Conservation (phyloP, 2,329 filamentous ascomycete species). For the Talaromyces marneffei region DNA sequence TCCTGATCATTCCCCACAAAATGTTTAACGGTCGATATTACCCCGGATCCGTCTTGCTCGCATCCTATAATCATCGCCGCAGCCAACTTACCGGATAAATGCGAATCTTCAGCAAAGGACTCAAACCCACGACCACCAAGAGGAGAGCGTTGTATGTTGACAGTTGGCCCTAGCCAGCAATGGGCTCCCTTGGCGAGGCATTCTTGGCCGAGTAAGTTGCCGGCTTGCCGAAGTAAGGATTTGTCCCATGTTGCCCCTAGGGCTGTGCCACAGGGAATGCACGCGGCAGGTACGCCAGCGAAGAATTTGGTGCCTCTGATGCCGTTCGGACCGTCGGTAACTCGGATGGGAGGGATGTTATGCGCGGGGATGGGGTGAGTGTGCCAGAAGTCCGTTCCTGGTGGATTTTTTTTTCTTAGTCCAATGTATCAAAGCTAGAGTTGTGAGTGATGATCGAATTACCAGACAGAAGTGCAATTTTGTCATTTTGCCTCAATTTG, state of each 20-base stretch:
- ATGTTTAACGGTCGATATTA: constrained; percentile 68
- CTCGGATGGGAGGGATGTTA: constrained; percentile 59
- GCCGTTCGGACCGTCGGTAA: constrained; percentile 65
- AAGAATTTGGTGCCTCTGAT: constrained; percentile 65
- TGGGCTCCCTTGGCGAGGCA: constrained; percentile 66
- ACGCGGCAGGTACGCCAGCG: constrained; percentile 63
- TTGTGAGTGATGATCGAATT: not conserved
- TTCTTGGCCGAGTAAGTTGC: constrained; percentile 65
- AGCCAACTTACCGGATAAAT: constrained; percentile 67
- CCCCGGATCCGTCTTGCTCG: constrained; percentile 40
- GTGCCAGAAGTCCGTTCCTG: constrained; percentile 58
- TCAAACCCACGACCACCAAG: constrained; percentile 80
- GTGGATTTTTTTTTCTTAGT: not conserved
- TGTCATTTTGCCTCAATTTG: constrained; percentile 7
- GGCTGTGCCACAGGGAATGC: constrained; percentile 73
- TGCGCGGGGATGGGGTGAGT: constrained; percentile 58
- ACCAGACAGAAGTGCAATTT: constrained; percentile 4
- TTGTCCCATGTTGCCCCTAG: constrained; percentile 74
- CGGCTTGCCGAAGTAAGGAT: constrained; percentile 62
- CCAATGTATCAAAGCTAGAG: constrained; percentile 5
- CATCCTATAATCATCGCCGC: constrained; percentile 65
- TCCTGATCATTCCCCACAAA: constrained; percentile 45
- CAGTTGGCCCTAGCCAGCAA: constrained; percentile 68
- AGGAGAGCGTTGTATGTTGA: constrained; percentile 76
- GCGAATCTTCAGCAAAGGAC: constrained; percentile 77